Percentiles rank a stretch among this genome's conserved stretches.
Evolutionary conservation across 306 rosid genomes (phyloP).

Genomic region (Styphnolobium japonicum): DNA sequence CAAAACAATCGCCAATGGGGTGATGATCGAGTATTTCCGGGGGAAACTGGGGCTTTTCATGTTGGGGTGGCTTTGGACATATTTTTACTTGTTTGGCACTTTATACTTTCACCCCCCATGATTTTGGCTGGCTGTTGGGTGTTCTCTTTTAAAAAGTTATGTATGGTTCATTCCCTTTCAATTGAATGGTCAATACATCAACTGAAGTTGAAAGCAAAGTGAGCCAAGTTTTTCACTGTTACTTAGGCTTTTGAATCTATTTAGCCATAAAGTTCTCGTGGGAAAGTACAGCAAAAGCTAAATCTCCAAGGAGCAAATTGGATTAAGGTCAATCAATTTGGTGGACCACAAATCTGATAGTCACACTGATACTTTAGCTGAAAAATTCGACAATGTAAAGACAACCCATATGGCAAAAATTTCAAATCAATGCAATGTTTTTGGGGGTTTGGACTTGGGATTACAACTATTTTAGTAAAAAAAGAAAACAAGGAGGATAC

Average conservation of each 20-base stretch:
- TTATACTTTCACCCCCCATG: conserved; percentile 25
- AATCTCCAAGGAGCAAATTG: conserved; percentile 31
- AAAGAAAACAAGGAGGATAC: background rate
- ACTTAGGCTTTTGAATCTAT: conserved; percentile 33
- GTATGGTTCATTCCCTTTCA: conserved; percentile 29
- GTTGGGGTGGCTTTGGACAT: conserved; percentile 23
- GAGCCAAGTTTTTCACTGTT: conserved; percentile 32
- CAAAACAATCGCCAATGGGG: background rate
- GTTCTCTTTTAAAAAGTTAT: background rate
- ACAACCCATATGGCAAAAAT: background rate
- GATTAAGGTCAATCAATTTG: conserved; percentile 43
- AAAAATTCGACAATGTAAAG: conserved; percentile 31
- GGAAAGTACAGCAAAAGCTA: conserved; percentile 45
- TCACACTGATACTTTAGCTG: conserved; percentile 24
- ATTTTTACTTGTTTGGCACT: conserved; percentile 18
- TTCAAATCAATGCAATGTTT: conserved; percentile 29
- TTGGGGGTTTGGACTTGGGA: background rate
- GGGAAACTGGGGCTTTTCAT: conserved; percentile 6
- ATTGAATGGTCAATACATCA: conserved; percentile 26
- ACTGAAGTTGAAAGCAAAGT: conserved; percentile 38
- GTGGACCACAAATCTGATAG: conserved; percentile 48
- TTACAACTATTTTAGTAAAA: background rate
- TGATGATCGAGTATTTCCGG: conserved; percentile 19
- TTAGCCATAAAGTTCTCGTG: conserved; percentile 25
- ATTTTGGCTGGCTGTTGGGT: conserved; percentile 25